These are phyloP conservation scores for Acanthochlamys bracteata DNA, from an alignment of 106 monocot species.

Conservation along the genomic window DNA sequence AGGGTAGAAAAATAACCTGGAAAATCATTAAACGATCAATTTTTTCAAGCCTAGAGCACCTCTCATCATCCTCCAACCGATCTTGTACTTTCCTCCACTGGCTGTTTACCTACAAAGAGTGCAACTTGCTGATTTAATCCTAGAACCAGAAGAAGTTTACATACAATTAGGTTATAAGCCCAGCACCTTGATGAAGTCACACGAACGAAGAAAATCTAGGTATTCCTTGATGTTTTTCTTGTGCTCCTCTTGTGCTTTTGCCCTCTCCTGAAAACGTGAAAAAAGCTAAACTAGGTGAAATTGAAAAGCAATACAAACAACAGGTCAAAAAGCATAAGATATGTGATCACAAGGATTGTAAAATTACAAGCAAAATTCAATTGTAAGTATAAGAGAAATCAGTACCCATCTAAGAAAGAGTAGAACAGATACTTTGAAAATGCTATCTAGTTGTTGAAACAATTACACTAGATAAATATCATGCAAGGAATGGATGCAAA, in stretches of 20 bases:
- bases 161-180: not conserved
- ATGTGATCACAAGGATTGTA: no score
- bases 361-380: no score
- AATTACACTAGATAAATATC: no score
- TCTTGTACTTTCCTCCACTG: conserved; percentile 97
- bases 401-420: no score
- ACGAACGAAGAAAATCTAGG: conserved; percentile 82
- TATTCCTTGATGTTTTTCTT: conserved; percentile 69
- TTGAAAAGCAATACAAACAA: no score
- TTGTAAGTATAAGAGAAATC: no score
- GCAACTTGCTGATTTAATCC: not conserved
- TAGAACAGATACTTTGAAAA: no score
- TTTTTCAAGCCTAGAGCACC: conserved; percentile 86
- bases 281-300: not conserved
- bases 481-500: no score
- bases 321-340: no score
- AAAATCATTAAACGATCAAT: conserved; percentile 88
- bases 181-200: conserved; percentile 80
- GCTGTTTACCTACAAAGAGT: conserved; percentile 44
- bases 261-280: conserved; percentile 49
- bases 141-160: no score
- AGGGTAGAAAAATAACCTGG: conserved; percentile 36
- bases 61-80: conserved; percentile 88
- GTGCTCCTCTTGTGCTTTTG: conserved; percentile 85
- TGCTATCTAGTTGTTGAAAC: no score